phyloP scores from a whole-genome alignment of 169 alveolate species.

The Plasmodium vinckei region DNA sequence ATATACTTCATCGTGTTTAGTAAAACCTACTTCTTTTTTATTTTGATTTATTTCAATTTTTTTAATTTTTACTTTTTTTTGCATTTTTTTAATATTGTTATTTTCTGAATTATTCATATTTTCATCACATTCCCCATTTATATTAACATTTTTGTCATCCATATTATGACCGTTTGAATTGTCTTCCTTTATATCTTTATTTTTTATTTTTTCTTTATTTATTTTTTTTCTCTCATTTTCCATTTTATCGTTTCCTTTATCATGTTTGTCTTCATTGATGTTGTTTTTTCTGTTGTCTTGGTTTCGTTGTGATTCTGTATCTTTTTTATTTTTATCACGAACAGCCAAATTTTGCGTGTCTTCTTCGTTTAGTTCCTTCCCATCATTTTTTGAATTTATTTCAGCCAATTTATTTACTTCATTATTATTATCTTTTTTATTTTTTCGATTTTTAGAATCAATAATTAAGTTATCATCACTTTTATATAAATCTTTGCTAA shows the following conservation, averaged over 20 bases:
- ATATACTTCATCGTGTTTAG: no score
- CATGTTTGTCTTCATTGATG: background rate
- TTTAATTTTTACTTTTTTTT: background rate
- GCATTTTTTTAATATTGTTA: background rate
- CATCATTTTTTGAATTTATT: constrained; percentile 49
- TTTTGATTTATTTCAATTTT: no score
- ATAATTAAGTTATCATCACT: constrained; percentile 6
- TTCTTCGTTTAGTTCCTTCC: background rate
- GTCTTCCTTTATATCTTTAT: constrained; percentile 33
- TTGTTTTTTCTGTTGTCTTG: background rate
- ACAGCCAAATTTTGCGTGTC: background rate
- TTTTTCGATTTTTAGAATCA: constrained; percentile 28
- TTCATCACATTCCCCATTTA: background rate
- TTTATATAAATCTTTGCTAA: constrained; percentile 12
- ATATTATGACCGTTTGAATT: constrained; percentile 12
- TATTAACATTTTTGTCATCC: constrained; percentile 7
- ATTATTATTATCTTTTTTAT: constrained; percentile 20
- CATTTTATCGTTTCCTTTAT: background rate
- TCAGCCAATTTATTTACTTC: constrained; percentile 32
- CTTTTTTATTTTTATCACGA: constrained; percentile 4
- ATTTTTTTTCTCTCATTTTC: constrained; percentile 2
- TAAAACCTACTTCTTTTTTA: no score
- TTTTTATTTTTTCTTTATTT: constrained; percentile 13
- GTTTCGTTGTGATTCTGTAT: background rate
- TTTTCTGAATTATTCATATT: background rate